These are phyloP conservation scores for Lolium multiflorum DNA, from an alignment of 176 grass and related monocot species.

Conservation along the genomic window DNA sequence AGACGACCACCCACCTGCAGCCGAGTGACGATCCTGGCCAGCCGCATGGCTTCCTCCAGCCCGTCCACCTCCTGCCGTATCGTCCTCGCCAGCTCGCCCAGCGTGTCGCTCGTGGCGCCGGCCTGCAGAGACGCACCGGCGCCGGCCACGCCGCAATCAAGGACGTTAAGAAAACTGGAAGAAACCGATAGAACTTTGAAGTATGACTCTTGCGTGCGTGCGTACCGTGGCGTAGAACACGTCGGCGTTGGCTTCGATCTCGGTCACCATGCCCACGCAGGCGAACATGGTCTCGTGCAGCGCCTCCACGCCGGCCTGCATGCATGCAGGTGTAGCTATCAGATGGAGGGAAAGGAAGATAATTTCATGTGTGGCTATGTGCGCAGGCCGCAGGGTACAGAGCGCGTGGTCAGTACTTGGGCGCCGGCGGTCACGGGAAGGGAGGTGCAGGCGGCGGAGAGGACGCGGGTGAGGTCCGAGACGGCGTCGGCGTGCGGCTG, in stretches of 20 bases:
- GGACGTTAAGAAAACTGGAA: background rate
- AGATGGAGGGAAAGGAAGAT: background rate
- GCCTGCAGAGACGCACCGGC: slow-evolving; percentile 46
- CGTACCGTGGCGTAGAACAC: slow-evolving; percentile 66
- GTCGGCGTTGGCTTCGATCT: slow-evolving; percentile 61
- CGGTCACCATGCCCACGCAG: slow-evolving; percentile 55
- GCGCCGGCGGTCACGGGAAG: slow-evolving; percentile 70
- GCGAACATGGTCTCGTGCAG: slow-evolving; percentile 50
- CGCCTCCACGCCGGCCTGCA: slow-evolving; percentile 52
- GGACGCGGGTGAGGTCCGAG: slow-evolving; percentile 52
- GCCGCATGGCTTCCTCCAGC: slow-evolving; percentile 67
- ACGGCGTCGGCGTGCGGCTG: slow-evolving; percentile 64
- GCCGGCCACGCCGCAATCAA: background rate
- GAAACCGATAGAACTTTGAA: background rate
- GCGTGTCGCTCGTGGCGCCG: slow-evolving; percentile 40
- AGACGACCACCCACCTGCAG: slow-evolving; percentile 66
- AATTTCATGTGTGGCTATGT: background rate
- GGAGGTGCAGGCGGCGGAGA: slow-evolving; percentile 60
- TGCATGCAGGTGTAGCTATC: slow-evolving; percentile 26
- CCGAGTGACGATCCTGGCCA: slow-evolving; percentile 53
- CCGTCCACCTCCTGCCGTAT: slow-evolving; percentile 74
- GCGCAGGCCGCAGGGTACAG: too few species aligned
- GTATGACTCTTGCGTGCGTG: background rate
- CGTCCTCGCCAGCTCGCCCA: slow-evolving; percentile 56
- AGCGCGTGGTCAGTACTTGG: slow-evolving; percentile 37